Evolutionary conservation across 352 stramenopile species (phyloP).

Genomic region (Pseudoperonospora humuli): DNA sequence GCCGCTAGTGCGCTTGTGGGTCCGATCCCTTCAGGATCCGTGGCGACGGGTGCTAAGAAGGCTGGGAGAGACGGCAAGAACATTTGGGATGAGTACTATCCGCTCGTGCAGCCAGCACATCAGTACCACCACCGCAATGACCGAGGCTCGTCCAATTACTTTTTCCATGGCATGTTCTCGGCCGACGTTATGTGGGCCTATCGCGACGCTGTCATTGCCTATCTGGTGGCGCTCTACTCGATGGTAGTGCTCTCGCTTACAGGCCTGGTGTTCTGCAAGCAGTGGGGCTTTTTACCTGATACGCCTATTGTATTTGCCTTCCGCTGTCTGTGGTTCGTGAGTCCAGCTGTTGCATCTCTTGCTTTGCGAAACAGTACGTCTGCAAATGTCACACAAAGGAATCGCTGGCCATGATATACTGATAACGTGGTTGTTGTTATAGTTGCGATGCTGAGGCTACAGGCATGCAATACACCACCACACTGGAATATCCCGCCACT

Average conservation of each 20-base stretch:
- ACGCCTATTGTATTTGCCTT: constrained; percentile 48
- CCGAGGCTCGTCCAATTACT: constrained; percentile 70
- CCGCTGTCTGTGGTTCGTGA: constrained; percentile 65
- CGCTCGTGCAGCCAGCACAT: constrained; percentile 74
- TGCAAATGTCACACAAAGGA: not conserved
- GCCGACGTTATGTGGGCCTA: constrained; percentile 81
- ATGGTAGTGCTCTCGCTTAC: constrained; percentile 78
- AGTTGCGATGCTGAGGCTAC: constrained; percentile 62
- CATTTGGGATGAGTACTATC: constrained; percentile 87
- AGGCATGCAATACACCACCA: constrained; percentile 71
- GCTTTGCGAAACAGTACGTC: constrained; percentile 65
- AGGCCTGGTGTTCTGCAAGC: constrained; percentile 76
- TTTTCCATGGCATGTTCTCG: constrained; percentile 86
- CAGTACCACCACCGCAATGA: constrained; percentile 75
- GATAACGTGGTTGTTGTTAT: constrained; percentile 9
- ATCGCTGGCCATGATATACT: not conserved
- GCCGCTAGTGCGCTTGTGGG: constrained; percentile 20
- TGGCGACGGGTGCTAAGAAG: constrained; percentile 12
- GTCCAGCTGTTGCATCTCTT: constrained; percentile 57
- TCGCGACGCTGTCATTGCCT: constrained; percentile 72
- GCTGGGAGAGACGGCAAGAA: constrained; percentile 30
- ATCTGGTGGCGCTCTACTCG: constrained; percentile 66
- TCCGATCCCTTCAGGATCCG: constrained; percentile 9
- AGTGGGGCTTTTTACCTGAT: constrained; percentile 53
- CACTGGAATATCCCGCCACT: constrained; percentile 82